Conservation (phyloP, 129 eudicot genomes). For the Sambucus nigra region DNA sequence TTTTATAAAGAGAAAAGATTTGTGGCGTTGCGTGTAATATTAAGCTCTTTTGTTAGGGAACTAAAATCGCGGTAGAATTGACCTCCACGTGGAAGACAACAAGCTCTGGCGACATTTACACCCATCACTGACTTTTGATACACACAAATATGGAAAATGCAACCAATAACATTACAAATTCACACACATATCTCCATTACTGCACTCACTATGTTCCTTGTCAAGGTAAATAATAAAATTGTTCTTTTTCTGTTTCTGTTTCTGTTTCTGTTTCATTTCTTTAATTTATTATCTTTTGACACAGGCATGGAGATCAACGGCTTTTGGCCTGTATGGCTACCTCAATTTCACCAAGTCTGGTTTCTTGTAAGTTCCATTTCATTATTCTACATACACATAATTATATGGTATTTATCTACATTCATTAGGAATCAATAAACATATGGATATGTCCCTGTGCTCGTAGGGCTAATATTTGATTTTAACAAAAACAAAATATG, state of each 20-base stretch:
- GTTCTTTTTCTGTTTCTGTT: neutral
- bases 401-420: neutral
- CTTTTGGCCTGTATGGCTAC: constrained; percentile 85
- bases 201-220: constrained; percentile 61
- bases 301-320: constrained; percentile 82
- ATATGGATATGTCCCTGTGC: no score
- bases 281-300: neutral
- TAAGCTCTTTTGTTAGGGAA: no score
- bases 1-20: no score
- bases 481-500: no score
- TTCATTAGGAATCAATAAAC: no score
- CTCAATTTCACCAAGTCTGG: constrained; percentile 85
- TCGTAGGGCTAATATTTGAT: no score
- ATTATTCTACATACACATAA: no score
- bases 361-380: constrained; percentile 44
- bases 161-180: constrained; percentile 17
- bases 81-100: constrained; percentile 14
- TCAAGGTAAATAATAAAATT: constrained; percentile 39
- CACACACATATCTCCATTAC: constrained; percentile 31
- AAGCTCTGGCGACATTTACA: neutral
- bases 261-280: neutral
- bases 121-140: neutral
- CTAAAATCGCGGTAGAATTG: neutral
- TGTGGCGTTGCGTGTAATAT: no score
- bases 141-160: neutral